Evolutionary conservation across 2,329 filamentous ascomycete genomes (phyloP), one percentile per base, ranked within the genome.

Genomic region (Orbilia blumenaviensis): DNA sequence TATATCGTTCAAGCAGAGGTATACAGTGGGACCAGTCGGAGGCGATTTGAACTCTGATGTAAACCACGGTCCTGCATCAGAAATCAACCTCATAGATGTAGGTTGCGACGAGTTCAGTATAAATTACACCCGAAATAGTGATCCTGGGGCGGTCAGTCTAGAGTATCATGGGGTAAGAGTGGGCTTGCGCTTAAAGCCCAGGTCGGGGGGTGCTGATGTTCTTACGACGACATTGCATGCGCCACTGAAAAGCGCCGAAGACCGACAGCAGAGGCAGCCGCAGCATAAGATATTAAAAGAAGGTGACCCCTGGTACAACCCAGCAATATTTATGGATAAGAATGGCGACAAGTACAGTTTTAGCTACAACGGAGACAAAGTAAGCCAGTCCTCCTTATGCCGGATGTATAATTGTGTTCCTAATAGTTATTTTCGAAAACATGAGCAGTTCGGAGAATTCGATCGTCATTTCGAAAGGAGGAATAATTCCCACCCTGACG

Each of bases 361-460:
- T 32, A 16, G 32, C 1, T 48, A 41, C 14, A n/a, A 21, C 2
- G 36, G 23, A 4, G 23, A 18, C 12, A 18, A 71, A 14, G 66
- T 63, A 61, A 32, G 38, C 6, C 9, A 12, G n/a, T 18, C 8
- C 18, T 8, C n/a, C 52, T 56, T n/a, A n/a, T n/a, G n/a, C n/a
- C n/a, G n/a, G n/a, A n/a, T n/a, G n/a, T n/a, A n/a, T n/a, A n/a
- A n/a, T n/a, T n/a, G n/a, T n/a, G n/a, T n/a, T n/a, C n/a, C n/a
- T n/a, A n/a, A n/a, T n/a, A n/a, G n/a, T n/a, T n/a, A n/a, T n/a
- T n/a, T n/a, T n/a, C n/a, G n/a, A n/a, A n/a, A n/a, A n/a, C n/a
- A n/a, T n/a, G n/a, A n/a, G n/a, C n/a, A 72, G 67, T 72, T 72
- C 23, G 67, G 67, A 29, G 36, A 18, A 23, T 27, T 72, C 23